Conservation (phyloP, 1,284 basidiomycete genomes). For the Cutaneotrichosporon arboriforme region DNA sequence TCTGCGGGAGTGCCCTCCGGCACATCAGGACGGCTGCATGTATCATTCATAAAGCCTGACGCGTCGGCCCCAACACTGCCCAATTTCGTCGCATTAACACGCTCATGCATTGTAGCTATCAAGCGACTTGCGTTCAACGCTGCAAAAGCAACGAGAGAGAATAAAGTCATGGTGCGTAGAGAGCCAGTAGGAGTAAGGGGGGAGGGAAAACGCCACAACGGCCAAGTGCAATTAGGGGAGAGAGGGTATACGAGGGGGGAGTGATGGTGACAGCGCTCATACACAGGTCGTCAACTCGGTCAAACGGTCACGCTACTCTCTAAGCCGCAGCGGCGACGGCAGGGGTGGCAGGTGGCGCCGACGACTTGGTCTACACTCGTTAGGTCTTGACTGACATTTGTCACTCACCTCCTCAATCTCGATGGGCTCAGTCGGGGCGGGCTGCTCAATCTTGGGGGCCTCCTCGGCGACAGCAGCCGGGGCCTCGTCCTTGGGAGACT, state of each 20-base stretch:
- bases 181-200: not conserved
- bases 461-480: conserved; percentile 26
- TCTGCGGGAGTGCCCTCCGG: too few relatives aligned
- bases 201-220: conserved; percentile 6
- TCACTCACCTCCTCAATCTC: conserved; percentile 42
- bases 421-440: conserved; percentile 36
- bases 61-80: too few relatives aligned
- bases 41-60: too few relatives aligned
- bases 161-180: conserved; percentile 5
- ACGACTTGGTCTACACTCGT: conserved; percentile 25
- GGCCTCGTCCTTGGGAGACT: conserved; percentile 19
- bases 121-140: conserved; percentile 4
- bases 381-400: not conserved
- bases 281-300: conserved; percentile 16
- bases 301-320: conserved; percentile 1
- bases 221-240: conserved; percentile 11
- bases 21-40: too few relatives aligned
- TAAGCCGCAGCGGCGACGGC: conserved; percentile 36
- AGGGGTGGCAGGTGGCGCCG: conserved; percentile 28
- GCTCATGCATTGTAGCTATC: conserved; percentile 15
- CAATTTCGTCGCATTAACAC: conserved; percentile 2
- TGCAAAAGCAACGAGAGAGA: conserved; percentile 5
- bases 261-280: conserved; percentile 10
- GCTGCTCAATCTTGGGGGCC: conserved; percentile 40
- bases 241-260: not conserved